Percentiles rank a stretch among this genome's conserved stretches.
phyloP scores from a whole-genome alignment of 495 filamentous ascomycete genomes.

The Penicillium cataractarum region DNA sequence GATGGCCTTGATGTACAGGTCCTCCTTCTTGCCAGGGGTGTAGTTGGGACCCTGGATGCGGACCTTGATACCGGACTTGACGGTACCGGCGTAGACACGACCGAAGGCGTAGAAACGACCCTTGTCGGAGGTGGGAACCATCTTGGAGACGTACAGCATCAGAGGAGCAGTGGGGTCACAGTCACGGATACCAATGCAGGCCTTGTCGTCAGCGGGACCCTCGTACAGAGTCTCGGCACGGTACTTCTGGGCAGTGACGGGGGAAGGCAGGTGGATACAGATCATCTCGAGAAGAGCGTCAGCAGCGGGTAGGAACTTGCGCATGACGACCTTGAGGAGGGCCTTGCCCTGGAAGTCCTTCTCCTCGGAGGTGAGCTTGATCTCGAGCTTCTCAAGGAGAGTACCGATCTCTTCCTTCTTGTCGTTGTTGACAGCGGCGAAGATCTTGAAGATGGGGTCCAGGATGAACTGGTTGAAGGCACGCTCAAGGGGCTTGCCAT shows the following conservation, averaged over 20 bases:
- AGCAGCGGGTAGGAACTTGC: conserved; percentile 96
- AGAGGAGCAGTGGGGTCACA: conserved; percentile 97
- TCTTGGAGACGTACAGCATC: conserved; percentile 99
- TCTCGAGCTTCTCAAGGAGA: conserved; percentile 87
- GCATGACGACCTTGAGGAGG: conserved; percentile 96
- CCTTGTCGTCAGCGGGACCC: conserved; percentile 90
- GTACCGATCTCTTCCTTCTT: conserved; percentile 90
- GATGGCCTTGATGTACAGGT: conserved; percentile 99
- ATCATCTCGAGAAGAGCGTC: conserved; percentile 99
- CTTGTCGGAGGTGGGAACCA: conserved; percentile 99
- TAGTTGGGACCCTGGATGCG: conserved; percentile 99
- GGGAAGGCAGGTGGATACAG: conserved; percentile 97
- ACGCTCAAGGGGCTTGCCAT: conserved; percentile 90
- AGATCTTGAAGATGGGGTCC: conserved; percentile 99
- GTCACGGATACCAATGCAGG: conserved; percentile 93
- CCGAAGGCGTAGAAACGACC: conserved; percentile 99
- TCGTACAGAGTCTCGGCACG: conserved; percentile 99
- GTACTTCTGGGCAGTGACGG: conserved; percentile 95
- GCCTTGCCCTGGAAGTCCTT: conserved; percentile 94
- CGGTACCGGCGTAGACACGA: conserved; percentile 99
- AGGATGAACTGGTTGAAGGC: conserved; percentile 99
- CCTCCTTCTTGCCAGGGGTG: conserved; percentile 95
- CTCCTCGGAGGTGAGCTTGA: conserved; percentile 85
- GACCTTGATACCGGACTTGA: conserved; percentile 97
- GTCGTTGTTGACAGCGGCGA: conserved; percentile 93